These are phyloP conservation scores for Brassica rapa DNA, from an alignment of 345 rosid genomes.

Conservation along the genomic window DNA sequence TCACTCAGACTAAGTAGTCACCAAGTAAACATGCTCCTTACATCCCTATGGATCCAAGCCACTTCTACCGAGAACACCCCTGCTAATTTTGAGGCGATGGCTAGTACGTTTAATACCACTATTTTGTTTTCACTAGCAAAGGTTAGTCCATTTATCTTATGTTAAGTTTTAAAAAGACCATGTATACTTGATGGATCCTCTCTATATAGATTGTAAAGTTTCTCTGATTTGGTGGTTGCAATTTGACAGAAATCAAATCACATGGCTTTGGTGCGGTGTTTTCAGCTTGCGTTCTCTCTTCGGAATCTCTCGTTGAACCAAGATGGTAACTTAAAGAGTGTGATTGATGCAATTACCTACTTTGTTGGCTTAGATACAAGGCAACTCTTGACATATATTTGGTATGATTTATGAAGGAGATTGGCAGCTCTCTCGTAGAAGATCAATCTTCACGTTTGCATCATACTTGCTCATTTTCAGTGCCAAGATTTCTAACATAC, in stretches of 20 bases:
- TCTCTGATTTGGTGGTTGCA: constrained; percentile 32
- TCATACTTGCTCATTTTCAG: constrained; percentile 84
- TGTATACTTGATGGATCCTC: background rate
- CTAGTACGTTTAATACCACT: constrained; percentile 65
- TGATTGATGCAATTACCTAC: background rate
- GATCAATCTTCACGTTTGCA: constrained; percentile 88
- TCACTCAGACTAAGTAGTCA: constrained; percentile 82
- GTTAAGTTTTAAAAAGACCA: background rate
- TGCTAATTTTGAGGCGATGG: constrained; percentile 87
- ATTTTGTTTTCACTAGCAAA: constrained; percentile 75
- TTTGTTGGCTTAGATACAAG: background rate
- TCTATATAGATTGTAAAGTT: background rate
- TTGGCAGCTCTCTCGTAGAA: constrained; percentile 70
- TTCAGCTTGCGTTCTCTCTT: constrained; percentile 88
- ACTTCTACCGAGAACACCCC: constrained; percentile 73
- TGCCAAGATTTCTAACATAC: constrained; percentile 72
- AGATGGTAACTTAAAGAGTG: constrained; percentile 53
- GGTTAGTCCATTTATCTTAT: constrained; percentile 48
- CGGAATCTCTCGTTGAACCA: constrained; percentile 68
- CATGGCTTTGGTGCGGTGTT: constrained; percentile 73
- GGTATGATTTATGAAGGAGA: constrained; percentile 57
- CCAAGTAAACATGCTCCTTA: constrained; percentile 89
- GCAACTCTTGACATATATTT: constrained; percentile 24
- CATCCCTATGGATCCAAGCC: constrained; percentile 91
- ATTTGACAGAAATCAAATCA: constrained; percentile 78